These are phyloP conservation scores for Dryadomyces quercivorus DNA, from an alignment of 2,329 filamentous ascomycete genomes.

Conservation along the genomic window DNA sequence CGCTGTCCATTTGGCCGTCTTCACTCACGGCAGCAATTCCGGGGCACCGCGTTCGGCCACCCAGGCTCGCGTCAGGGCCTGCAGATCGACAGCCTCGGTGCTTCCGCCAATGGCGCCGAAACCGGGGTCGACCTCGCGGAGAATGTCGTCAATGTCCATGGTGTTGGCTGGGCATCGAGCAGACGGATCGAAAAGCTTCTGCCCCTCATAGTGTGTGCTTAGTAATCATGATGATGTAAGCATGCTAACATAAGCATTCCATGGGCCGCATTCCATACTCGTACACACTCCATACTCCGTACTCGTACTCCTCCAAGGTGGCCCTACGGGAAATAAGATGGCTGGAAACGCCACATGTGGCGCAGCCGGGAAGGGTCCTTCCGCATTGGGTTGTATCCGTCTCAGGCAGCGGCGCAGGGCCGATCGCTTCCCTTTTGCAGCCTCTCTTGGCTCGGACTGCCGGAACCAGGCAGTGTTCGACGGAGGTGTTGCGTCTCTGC, in stretches of 20 bases:
- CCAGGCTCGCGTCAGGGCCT: slow-evolving; percentile 84
- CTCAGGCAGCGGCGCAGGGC: not conserved
- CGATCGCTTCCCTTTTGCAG: not conserved
- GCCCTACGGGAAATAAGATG: no score
- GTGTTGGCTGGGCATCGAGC: not conserved
- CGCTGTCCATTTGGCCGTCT: not conserved
- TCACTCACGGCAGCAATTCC: slow-evolving; percentile 66
- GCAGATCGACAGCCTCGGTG: slow-evolving; percentile 58
- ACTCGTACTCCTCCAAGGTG: no score
- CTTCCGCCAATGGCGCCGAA: slow-evolving; percentile 36
- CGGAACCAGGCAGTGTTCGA: no score
- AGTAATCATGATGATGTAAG: no score
- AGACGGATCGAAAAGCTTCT: not conserved
- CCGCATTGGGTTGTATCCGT: not conserved
- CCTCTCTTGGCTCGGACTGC: not conserved
- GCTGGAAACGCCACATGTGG: not conserved
- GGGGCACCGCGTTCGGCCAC: slow-evolving; percentile 82
- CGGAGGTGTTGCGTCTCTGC: no score
- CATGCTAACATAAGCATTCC: no score
- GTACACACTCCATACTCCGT: not conserved
- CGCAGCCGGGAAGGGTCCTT: no score
- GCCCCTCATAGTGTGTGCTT: no score
- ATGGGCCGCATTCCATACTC: no score
- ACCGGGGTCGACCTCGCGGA: slow-evolving; percentile 57
- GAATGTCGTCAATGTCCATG: slow-evolving; percentile 75